These are phyloP conservation scores for Pseudogymnoascus sp. DNA, from an alignment of 2,329 filamentous ascomycete genomes.

Conservation along the genomic window DNA sequence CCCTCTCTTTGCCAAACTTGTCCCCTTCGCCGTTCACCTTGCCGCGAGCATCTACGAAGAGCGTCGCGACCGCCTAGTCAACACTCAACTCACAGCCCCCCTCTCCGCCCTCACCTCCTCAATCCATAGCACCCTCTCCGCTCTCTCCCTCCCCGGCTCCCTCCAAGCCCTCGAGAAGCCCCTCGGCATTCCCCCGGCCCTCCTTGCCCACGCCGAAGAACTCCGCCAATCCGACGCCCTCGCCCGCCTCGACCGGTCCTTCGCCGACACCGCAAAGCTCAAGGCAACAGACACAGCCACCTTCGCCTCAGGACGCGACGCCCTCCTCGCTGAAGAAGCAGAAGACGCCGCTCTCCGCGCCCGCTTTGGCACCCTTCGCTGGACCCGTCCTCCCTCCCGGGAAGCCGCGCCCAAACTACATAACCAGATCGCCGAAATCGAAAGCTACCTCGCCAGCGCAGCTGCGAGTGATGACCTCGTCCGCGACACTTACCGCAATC, in stretches of 20 bases:
- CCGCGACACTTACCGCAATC: constrained; percentile 67
- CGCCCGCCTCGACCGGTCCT: constrained; percentile 64
- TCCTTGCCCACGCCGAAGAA: constrained; percentile 88
- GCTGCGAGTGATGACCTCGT: constrained; percentile 53
- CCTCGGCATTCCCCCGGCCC: constrained; percentile 72
- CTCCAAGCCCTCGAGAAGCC: constrained; percentile 93
- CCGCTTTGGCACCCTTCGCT: constrained; percentile 81
- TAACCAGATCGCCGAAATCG: constrained; percentile 53
- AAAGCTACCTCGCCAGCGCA: constrained; percentile 73
- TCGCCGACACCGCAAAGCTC: constrained; percentile 86
- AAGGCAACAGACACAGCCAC: constrained; percentile 67
- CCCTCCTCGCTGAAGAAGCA: constrained; percentile 69
- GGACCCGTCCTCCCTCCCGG: constrained; percentile 62
- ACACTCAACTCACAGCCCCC: constrained; percentile 76
- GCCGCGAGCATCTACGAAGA: constrained; percentile 95
- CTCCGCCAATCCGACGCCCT: constrained; percentile 85
- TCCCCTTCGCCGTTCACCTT: constrained; percentile 91
- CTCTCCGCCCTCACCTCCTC: constrained; percentile 72
- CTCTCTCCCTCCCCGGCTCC: constrained; percentile 81
- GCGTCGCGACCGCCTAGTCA: constrained; percentile 79
- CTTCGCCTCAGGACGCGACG: constrained; percentile 74
- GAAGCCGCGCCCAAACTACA: constrained; percentile 46
- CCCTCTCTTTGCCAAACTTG: constrained; percentile 80
- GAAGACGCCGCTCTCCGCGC: constrained; percentile 70
- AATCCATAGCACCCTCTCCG: constrained; percentile 70